These are phyloP conservation scores for Exophiala phaeomuriformis DNA, from an alignment of 2,329 filamentous ascomycete species.

Conservation along the genomic window DNA sequence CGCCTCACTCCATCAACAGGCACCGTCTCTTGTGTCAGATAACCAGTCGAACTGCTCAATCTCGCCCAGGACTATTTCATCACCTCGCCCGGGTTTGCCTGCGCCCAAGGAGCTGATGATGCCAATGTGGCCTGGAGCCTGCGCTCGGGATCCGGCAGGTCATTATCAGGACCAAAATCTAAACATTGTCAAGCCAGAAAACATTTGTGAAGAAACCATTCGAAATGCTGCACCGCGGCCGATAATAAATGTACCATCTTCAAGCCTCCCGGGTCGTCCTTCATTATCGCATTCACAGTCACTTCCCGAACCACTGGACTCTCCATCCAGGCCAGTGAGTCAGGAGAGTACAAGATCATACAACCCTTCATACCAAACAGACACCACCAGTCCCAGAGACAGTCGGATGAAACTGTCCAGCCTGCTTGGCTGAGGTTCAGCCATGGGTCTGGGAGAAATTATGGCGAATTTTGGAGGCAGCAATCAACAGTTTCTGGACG, in stretches of 20 bases:
- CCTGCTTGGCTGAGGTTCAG: slow-evolving; percentile 11
- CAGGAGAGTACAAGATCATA: not conserved
- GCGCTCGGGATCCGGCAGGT: not conserved
- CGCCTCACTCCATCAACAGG: slow-evolving; percentile 50
- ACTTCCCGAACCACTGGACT: not conserved
- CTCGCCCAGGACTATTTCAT: slow-evolving; percentile 45
- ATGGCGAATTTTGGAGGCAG: too few species aligned
- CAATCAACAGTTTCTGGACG: too few species aligned
- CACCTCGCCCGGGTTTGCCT: slow-evolving; percentile 35
- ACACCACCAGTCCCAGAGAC: slow-evolving; percentile 6
- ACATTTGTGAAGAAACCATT: not conserved
- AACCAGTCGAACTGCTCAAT: slow-evolving; percentile 55
- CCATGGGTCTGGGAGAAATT: too few species aligned
- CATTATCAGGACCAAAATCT: not conserved
- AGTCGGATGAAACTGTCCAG: slow-evolving; percentile 19
- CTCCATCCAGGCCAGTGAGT: not conserved
- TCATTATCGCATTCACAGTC: not conserved
- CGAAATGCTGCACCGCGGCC: not conserved
- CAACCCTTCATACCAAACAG: not conserved
- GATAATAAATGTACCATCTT: not conserved
- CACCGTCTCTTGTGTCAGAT: slow-evolving; percentile 66
- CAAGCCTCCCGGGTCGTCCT: not conserved
- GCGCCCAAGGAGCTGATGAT: slow-evolving; percentile 33
- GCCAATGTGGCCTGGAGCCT: slow-evolving; percentile 12
- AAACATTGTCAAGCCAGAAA: not conserved